Conservation (phyloP, 345 rosid species). For the Kandelia obovata region DNA sequence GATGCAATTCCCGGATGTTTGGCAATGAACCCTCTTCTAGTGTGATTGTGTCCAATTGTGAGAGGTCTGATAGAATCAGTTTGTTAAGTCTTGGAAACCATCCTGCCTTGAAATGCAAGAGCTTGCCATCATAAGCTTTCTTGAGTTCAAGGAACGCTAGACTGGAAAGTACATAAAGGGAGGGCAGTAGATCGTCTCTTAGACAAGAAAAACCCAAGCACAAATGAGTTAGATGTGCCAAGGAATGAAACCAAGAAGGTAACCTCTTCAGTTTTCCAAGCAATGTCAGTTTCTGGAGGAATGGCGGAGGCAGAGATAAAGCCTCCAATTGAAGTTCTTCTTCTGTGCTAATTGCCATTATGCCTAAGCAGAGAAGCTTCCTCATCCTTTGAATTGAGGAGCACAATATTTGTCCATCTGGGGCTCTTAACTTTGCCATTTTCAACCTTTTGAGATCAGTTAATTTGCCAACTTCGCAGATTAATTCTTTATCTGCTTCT, state of each 20-base stretch:
- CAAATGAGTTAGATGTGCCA: slow-evolving; percentile 23
- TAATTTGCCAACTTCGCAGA: slow-evolving; percentile 22
- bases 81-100: slow-evolving; percentile 24
- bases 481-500: slow-evolving; percentile 20
- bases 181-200: slow-evolving; percentile 16
- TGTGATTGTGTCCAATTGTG: slow-evolving; percentile 7
- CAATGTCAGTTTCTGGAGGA: slow-evolving; percentile 30
- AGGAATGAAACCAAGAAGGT: slow-evolving; percentile 25
- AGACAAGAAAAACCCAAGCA: slow-evolving; percentile 18
- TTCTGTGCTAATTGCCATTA: slow-evolving; percentile 12
- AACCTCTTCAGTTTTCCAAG: slow-evolving; percentile 18
- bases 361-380: slow-evolving; percentile 15
- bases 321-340: slow-evolving; percentile 29
- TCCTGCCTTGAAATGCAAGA: slow-evolving; percentile 24
- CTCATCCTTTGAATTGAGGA: slow-evolving; percentile 28
- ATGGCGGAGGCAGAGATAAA: slow-evolving; percentile 17
- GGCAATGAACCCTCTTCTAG: slow-evolving; percentile 25
- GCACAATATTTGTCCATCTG: slow-evolving; percentile 25
- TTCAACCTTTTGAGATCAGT: slow-evolving; percentile 26
- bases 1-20: slow-evolving; percentile 21
- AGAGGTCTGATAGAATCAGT: slow-evolving; percentile 18
- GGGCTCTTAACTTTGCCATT: slow-evolving; percentile 23
- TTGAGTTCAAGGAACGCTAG: slow-evolving; percentile 25
- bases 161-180: slow-evolving; percentile 17
- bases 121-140: slow-evolving; percentile 19